Conservation (phyloP, 2,329 filamentous ascomycete genomes). For the Colletotrichum acutatum region DNA sequence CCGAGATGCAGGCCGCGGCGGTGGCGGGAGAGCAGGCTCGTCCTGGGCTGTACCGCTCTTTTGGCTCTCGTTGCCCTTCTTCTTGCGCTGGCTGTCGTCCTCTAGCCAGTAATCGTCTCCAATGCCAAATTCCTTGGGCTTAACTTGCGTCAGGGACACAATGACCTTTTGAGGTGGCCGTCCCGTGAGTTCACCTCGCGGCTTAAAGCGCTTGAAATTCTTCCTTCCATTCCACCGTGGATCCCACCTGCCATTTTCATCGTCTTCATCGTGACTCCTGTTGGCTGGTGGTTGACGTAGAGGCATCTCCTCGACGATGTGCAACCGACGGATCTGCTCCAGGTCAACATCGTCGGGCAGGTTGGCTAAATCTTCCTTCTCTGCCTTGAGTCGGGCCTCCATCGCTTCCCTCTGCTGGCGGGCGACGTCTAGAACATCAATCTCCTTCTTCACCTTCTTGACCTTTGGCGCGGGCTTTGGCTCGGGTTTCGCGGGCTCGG, state of each 20-base stretch:
- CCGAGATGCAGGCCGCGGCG: background rate
- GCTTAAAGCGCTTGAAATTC: conserved; percentile 92
- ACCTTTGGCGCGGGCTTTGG: conserved; percentile 43
- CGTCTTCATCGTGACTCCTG: conserved; percentile 60
- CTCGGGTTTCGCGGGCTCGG: conserved; percentile 43
- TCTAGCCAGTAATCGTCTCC: conserved; percentile 83
- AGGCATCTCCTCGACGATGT: conserved; percentile 81
- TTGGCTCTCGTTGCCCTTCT: conserved; percentile 40
- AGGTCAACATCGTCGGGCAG: conserved; percentile 75
- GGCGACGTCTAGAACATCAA: conserved; percentile 76
- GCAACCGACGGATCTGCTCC: conserved; percentile 76
- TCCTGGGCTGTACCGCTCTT: conserved; percentile 37
- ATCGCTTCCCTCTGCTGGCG: conserved; percentile 71
- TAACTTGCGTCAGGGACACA: conserved; percentile 77
- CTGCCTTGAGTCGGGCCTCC: conserved; percentile 68
- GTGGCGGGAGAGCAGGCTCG: conserved; percentile 2
- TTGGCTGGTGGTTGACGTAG: conserved; percentile 56
- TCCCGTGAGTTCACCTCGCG: conserved; percentile 61
- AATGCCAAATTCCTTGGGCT: conserved; percentile 77
- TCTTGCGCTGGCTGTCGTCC: conserved; percentile 51
- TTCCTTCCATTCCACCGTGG: conserved; percentile 92
- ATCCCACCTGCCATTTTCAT: conserved; percentile 76
- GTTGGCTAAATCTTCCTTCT: conserved; percentile 63
- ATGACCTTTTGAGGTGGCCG: conserved; percentile 65
- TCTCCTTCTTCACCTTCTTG: conserved; percentile 67